Conservation (phyloP, 2,329 filamentous ascomycete genomes). For the Ophiocordyceps unilateralis region DNA sequence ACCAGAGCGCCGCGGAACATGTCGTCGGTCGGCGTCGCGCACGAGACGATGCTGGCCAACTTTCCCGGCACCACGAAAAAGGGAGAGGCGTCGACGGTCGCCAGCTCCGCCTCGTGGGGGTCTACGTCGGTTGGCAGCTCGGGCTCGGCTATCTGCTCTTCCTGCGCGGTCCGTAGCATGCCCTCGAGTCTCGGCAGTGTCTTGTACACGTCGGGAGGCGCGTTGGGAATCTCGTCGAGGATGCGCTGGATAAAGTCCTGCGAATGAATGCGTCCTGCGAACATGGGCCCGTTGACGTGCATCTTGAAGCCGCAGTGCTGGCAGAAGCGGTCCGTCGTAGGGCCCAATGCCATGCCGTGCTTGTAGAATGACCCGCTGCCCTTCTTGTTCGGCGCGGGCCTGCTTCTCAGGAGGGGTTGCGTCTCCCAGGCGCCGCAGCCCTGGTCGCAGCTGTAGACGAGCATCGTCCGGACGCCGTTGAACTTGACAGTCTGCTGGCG, state of each 20-base stretch:
- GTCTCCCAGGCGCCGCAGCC: slow-evolving; percentile 88
- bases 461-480: slow-evolving; percentile 76
- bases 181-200: slow-evolving; percentile 72
- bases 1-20: slow-evolving; percentile 66
- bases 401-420: slow-evolving; percentile 60
- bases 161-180: slow-evolving; percentile 77
- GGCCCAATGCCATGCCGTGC: slow-evolving; percentile 55
- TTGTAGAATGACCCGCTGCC: slow-evolving; percentile 58
- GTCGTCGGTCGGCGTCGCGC: slow-evolving; percentile 61
- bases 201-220: slow-evolving; percentile 54
- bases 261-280: slow-evolving; percentile 76
- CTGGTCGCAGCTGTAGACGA: slow-evolving; percentile 76
- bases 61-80: slow-evolving; percentile 74
- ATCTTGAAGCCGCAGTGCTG: slow-evolving; percentile 73
- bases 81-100: slow-evolving; percentile 53
- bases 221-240: slow-evolving; percentile 50
- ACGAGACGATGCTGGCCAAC: slow-evolving; percentile 62
- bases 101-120: slow-evolving; percentile 32
- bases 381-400: slow-evolving; percentile 49
- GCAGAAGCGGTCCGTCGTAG: slow-evolving; percentile 49
- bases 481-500: slow-evolving; percentile 82
- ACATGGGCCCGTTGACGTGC: slow-evolving; percentile 89
- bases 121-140: slow-evolving; percentile 22
- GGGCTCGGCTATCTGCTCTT: slow-evolving; percentile 40
- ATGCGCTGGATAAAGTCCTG: slow-evolving; percentile 66